Conservation (phyloP, 768 basidiomycete genomes). For the Trametes maxima region DNA sequence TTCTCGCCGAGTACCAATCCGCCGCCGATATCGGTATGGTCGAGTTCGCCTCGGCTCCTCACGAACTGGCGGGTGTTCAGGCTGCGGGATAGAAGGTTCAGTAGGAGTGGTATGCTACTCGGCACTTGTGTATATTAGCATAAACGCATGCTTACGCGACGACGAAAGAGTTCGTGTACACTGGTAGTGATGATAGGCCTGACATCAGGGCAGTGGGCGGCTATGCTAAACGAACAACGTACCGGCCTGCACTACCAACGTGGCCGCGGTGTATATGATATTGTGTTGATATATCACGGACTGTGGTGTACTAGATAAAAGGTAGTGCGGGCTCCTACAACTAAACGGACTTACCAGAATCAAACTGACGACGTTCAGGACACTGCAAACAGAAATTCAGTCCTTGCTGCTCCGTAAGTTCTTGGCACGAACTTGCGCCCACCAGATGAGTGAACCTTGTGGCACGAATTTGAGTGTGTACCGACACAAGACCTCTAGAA, state of each 20-base stretch:
- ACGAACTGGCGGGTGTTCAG: constrained; percentile 1
- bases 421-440: background rate
- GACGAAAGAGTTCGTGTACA: constrained; percentile 2
- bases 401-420: background rate
- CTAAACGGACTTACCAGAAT: background rate
- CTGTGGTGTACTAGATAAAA: background rate
- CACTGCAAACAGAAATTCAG: background rate
- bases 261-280: background rate
- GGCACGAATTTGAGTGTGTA: background rate
- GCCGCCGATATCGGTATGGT: background rate
- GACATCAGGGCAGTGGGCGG: background rate
- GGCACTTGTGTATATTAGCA: background rate
- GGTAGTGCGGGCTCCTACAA: background rate
- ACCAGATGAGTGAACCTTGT: background rate
- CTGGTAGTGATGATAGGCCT: background rate
- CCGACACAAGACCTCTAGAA: background rate
- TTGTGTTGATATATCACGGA: background rate
- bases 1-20: constrained; percentile 2
- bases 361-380: background rate
- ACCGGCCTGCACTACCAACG: constrained; percentile 2
- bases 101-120: background rate
- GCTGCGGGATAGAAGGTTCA: background rate
- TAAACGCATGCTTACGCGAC: background rate
- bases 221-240: background rate
- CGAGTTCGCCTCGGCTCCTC: background rate